Evolutionary conservation across 2,329 filamentous ascomycete genomes (phyloP), one percentile per base, ranked within the genome.

Genomic region (Clonostachys byssicola): DNA sequence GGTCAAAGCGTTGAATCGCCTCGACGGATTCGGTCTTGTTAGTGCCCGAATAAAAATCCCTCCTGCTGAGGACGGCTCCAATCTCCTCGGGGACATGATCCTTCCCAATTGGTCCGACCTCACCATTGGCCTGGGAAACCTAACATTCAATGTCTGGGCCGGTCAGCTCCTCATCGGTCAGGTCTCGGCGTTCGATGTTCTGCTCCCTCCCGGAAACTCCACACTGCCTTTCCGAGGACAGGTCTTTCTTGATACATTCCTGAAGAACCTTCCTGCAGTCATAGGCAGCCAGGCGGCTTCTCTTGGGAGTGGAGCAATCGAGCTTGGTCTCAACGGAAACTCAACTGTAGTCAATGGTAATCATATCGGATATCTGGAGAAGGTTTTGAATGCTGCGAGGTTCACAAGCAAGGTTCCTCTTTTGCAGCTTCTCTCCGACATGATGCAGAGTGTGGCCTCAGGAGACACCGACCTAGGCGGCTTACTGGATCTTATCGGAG

Each of bases 171-270:
- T 57, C 10, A 51, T 75, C 9, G 73, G 73, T 5, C 52, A 64
- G 2, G 61, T 71, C n/a, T 59, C 58, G 10, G 49, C 73, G 5
- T 59, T 63, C 43, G 61, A 75, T 38, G 60, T 74, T 2, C 20
- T 61, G 1, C 59, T 77, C 5, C 61, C 61, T 14, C 70, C 67
- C 0, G 71, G 69, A 5, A 73, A 75, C 49, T 74, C 73, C 47
- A 65, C 64, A 0, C 53, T 68, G 1, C 52, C 60, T 2, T 74
- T 72, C 46, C 59, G 65, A 5, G 67, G 73, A 3, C 57, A 66
- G 18, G 58, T 76, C n/a, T 69, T 64, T 49, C 58, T 75, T 13
- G 57, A 65, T 6, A 52, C 57, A 8, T 52, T 74, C 3, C 42
- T 73, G 0, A 57, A 62, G 12, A 75, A 76, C 46, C 54, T 76